A percentile compares a stretch with the other conserved stretches of the same genome.
These are phyloP conservation scores for Passiflora organensis DNA, from an alignment of 345 rosid species.

Conservation along the genomic window DNA sequence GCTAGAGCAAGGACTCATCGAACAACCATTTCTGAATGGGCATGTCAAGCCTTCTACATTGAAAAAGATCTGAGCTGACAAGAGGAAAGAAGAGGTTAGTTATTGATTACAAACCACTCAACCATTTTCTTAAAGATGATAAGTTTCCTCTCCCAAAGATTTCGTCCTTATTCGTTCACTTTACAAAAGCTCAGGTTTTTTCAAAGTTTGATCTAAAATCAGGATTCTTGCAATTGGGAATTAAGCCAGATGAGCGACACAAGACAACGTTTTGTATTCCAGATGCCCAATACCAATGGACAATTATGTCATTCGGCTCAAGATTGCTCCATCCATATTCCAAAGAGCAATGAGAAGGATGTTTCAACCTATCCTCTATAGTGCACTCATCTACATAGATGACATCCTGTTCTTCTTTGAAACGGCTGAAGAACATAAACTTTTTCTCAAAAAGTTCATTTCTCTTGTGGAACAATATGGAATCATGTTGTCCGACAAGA, in stretches of 20 bases:
- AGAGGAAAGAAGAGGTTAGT: too few species aligned
- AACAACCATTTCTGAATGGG: too few species aligned
- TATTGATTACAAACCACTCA: too few species aligned
- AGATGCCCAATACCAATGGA: neutral
- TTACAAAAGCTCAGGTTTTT: neutral
- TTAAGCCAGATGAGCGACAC: neutral
- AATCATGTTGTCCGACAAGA: neutral
- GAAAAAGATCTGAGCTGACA: too few species aligned
- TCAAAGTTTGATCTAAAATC: constrained; percentile 1
- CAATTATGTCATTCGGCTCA: constrained; percentile 6
- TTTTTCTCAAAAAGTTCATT: neutral
- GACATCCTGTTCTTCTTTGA: neutral
- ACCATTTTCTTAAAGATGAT: too few species aligned
- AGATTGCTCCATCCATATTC: neutral
- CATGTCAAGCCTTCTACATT: too few species aligned
- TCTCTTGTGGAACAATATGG: too few species aligned
- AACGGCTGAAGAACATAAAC: neutral
- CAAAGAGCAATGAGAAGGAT: constrained; percentile 1
- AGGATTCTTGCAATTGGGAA: neutral
- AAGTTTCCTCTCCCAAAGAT: too few species aligned
- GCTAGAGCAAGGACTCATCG: too few species aligned
- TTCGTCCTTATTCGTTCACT: neutral
- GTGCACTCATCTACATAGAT: neutral
- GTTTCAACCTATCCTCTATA: neutral
- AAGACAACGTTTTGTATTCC: neutral